phyloP scores from a whole-genome alignment of 2,329 filamentous ascomycete species.

The Triangularia verruculosa region DNA sequence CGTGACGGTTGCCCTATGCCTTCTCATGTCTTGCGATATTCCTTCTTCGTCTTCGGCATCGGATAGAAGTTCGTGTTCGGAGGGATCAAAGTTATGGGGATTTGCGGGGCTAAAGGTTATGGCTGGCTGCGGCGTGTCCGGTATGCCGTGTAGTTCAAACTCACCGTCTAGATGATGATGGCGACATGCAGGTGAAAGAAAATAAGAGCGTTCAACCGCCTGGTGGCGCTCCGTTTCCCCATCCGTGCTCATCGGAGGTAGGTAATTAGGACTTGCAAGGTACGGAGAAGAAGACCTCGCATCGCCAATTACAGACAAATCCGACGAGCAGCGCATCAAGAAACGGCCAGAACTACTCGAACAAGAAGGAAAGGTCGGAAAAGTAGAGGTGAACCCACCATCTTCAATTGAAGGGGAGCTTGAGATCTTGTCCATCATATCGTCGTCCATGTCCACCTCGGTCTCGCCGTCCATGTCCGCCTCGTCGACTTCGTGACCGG shows the following conservation, averaged over 20 bases:
- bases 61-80: background rate
- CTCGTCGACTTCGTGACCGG: slow-evolving; percentile 49
- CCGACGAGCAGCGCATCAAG: slow-evolving; percentile 31
- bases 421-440: slow-evolving; percentile 98
- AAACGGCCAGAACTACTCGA: slow-evolving; percentile 27
- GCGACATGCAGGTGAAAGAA: slow-evolving; percentile 22
- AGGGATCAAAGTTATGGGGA: background rate
- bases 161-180: slow-evolving; percentile 48
- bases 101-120: slow-evolving; percentile 1
- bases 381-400: slow-evolving; percentile 70
- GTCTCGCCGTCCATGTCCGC: slow-evolving; percentile 66
- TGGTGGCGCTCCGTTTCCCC: slow-evolving; percentile 32
- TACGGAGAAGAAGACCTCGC: slow-evolving; percentile 43
- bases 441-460: slow-evolving; percentile 75
- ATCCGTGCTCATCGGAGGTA: slow-evolving; percentile 28
- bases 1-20: background rate
- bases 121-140: slow-evolving; percentile 17
- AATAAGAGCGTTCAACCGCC: slow-evolving; percentile 28
- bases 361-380: slow-evolving; percentile 43
- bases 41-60: background rate
- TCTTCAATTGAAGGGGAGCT: slow-evolving; percentile 98
- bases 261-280: slow-evolving; percentile 37
- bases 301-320: slow-evolving; percentile 35
- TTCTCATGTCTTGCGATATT: slow-evolving; percentile 13
- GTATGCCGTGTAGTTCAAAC: slow-evolving; percentile 35